These are phyloP conservation scores for Monilinia fructicola DNA, from an alignment of 2,329 filamentous ascomycete species.

Conservation along the genomic window DNA sequence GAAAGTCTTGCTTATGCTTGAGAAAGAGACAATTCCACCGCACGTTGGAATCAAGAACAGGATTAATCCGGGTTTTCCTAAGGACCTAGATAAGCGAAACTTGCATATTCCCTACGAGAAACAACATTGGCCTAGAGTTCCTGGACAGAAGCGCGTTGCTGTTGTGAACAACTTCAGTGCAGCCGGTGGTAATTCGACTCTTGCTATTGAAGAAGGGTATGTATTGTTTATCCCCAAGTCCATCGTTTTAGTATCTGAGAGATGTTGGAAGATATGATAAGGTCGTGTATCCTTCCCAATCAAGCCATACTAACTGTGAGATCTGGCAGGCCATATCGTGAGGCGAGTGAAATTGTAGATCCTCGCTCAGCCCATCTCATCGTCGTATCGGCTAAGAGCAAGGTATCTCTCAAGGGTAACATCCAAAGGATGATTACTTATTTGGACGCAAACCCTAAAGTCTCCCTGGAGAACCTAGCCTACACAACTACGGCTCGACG, in stretches of 20 bases:
- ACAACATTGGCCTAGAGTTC: conserved; percentile 38
- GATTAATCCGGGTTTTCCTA: conserved; percentile 33
- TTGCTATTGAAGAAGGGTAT: conserved; percentile 18
- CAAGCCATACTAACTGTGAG: neutral
- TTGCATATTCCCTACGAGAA: neutral
- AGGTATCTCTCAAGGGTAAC: no score
- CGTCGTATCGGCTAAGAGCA: neutral
- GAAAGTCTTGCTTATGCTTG: conserved; percentile 33
- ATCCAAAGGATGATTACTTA: no score
- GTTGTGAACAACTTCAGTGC: conserved; percentile 50
- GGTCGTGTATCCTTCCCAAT: conserved; percentile 19
- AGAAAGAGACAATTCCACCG: conserved; percentile 27
- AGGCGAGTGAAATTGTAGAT: no score
- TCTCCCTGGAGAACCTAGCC: neutral
- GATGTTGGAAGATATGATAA: no score
- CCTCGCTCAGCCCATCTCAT: neutral
- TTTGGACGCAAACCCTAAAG: no score
- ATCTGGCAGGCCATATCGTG: no score
- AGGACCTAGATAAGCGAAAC: conserved; percentile 30
- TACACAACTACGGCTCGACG: conserved; percentile 19
- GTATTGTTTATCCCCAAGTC: no score
- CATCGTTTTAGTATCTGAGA: no score
- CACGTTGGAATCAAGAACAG: conserved; percentile 28
- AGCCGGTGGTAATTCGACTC: conserved; percentile 27
- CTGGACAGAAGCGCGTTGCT: neutral